Base-by-base conservation (phyloP, 2,329 filamentous ascomycete species). In the Phoma sp. region DNA sequence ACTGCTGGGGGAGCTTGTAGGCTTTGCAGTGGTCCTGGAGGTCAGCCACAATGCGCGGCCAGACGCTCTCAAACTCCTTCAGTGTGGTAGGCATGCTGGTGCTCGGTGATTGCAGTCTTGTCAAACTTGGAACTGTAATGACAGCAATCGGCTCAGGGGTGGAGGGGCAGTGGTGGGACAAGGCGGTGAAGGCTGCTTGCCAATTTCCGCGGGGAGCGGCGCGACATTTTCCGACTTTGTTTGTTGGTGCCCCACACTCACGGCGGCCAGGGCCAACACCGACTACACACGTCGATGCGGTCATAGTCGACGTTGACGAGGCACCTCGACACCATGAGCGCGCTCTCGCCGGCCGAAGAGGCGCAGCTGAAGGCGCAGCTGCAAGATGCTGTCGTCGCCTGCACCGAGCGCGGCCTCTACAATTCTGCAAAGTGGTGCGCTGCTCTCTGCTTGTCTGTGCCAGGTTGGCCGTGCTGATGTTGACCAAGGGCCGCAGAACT, bases 401-500 rank as follows among this genome's bases (percentile, higher is more conserved):
- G 93, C 78, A 96, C 92, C 1, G 95, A 99, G 73, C 83, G 95
- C 74, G 96, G 95, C 74, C 84, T 99, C 11, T 98, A 97, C 71
- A 93, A 97, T 68, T 95, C 93, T 6, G 89, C 95, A 23, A 98
- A 98, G 86, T 99, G 95, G 95, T 96, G 69, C 30, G 68, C 54
- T 21, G 18, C 20, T 21, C 14, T 4, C 21, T 18, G 39, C 45
- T 33, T 26, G 42, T 40, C 43, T 23, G 14, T 42, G 20, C 20
- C 30, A 23, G 26, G 20, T 15, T 46, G 34, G 37, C 34, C 42
- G 42, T 68, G 39, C 63, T 68, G 65, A 69, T 72, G 56, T 62
- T 63, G 60, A 63, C 64, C 36, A 71, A 97, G 93, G 93, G 91
- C 93, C 40, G 93, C 95, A 66, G 95, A 99, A 78, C 87, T 98